Conservation (phyloP, 371 early-diverging fungal species). For the Entomophthora muscae region DNA sequence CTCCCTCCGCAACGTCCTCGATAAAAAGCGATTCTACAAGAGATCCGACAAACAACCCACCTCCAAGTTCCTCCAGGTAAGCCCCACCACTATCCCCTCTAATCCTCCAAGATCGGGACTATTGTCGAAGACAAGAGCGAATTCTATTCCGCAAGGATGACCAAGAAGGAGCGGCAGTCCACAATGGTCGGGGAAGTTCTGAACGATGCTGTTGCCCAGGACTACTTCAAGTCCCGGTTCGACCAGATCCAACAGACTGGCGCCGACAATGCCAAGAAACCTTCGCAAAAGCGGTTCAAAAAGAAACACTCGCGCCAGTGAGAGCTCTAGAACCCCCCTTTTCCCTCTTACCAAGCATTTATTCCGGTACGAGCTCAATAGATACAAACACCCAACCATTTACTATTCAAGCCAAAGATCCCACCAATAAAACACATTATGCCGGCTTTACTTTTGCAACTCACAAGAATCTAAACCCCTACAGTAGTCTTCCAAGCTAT, state of each 20-base stretch:
- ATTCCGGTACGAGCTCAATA: no score
- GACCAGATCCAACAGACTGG: slow-evolving; percentile 48
- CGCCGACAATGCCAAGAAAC: slow-evolving; percentile 36
- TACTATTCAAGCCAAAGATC: no score
- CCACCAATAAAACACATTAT: no score
- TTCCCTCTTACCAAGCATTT: no score
- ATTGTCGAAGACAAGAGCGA: slow-evolving; percentile 79
- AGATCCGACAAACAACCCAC: slow-evolving; percentile 38
- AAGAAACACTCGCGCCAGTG: no score
- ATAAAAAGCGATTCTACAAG: slow-evolving; percentile 86
- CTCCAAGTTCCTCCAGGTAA: slow-evolving; percentile 80
- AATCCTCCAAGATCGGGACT: slow-evolving; percentile 68
- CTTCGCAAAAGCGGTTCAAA: neutral
- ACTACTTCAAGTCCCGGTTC: slow-evolving; percentile 73
- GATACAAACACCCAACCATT: no score
- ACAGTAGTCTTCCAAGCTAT: no score
- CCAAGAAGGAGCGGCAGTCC: slow-evolving; percentile 62
- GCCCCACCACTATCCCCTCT: neutral
- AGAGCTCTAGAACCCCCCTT: no score
- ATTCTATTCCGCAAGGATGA: slow-evolving; percentile 65
- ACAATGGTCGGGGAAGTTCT: slow-evolving; percentile 79
- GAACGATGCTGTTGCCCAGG: slow-evolving; percentile 45
- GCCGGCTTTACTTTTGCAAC: no score
- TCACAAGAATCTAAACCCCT: no score
- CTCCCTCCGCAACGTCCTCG: slow-evolving; percentile 71